Evolutionary conservation across 2,329 filamentous ascomycete species (phyloP).

Genomic region (Scedosporium minutisporum): DNA sequence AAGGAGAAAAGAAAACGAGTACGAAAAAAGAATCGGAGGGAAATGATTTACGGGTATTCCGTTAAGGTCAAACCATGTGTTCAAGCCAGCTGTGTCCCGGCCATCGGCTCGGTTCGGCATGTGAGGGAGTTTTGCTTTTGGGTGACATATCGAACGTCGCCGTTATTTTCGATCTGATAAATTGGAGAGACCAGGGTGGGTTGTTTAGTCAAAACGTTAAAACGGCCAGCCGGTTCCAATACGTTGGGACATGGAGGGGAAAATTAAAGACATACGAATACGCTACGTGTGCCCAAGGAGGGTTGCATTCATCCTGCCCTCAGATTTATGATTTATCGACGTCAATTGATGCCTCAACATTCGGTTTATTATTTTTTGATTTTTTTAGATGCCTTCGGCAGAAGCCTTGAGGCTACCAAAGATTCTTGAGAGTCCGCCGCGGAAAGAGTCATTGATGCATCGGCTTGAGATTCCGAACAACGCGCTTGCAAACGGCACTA

Average conservation of each 20-base stretch:
- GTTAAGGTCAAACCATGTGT: not conserved
- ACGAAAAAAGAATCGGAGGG: not conserved
- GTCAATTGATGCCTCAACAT: no score
- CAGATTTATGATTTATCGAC: no score
- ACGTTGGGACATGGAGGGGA: not conserved
- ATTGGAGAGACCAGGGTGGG: not conserved
- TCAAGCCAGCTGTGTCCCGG: not conserved
- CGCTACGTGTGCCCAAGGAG: not conserved
- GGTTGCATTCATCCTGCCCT: not conserved
- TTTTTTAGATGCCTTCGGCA: no score
- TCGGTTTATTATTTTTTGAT: no score
- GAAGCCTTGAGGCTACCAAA: not conserved
- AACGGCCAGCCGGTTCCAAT: not conserved
- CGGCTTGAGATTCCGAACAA: not conserved
- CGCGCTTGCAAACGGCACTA: not conserved
- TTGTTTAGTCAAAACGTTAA: not conserved
- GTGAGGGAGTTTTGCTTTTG: not conserved
- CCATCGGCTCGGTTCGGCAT: conserved; percentile 5
- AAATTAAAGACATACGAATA: not conserved
- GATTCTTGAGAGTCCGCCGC: not conserved
- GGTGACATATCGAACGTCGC: not conserved
- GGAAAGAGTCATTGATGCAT: not conserved
- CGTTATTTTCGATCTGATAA: not conserved
- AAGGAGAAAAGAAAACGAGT: not conserved
- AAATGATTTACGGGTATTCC: not conserved